Conservation (phyloP, 768 basidiomycete species). For the Russula virescens region DNA sequence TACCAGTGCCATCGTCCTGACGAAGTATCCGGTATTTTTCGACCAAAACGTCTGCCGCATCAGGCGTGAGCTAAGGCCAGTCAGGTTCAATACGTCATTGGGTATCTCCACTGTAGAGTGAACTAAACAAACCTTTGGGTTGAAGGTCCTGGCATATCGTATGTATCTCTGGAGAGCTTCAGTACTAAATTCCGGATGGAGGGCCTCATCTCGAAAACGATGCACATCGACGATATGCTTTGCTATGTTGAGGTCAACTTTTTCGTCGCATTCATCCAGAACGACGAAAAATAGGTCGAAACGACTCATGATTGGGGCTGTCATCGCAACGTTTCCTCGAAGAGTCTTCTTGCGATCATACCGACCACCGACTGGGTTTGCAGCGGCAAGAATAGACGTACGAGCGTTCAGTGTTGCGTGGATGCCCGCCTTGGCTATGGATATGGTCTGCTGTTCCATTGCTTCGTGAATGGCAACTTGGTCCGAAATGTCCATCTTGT, state of each 20-base stretch:
- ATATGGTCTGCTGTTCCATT: slow-evolving; percentile 99
- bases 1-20: slow-evolving; percentile 87
- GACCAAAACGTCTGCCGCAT: slow-evolving; percentile 88
- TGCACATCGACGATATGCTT: slow-evolving; percentile 98
- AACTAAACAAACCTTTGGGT: slow-evolving; percentile 66
- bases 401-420: slow-evolving; percentile 97
- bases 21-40: slow-evolving; percentile 91
- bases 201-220: slow-evolving; percentile 89
- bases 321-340: slow-evolving; percentile 93
- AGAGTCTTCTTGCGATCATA: slow-evolving; percentile 94
- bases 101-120: background rate
- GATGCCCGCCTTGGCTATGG: slow-evolving; percentile 98
- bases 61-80: slow-evolving; percentile 69
- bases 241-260: slow-evolving; percentile 88
- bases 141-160: slow-evolving; percentile 94
- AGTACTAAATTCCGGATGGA: slow-evolving; percentile 95
- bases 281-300: slow-evolving; percentile 99
- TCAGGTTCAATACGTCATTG: slow-evolving; percentile 12
- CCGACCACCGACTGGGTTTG: slow-evolving; percentile 94
- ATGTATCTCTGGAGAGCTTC: slow-evolving; percentile 96
- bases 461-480: slow-evolving; percentile 99
- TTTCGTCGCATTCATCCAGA: slow-evolving; percentile 93
- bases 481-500: slow-evolving; percentile 99
- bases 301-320: slow-evolving; percentile 97
- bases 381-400: slow-evolving; percentile 95